Base-by-base conservation (phyloP, 129 eudicot species). In the Gnaphalium uliginosum region DNA sequence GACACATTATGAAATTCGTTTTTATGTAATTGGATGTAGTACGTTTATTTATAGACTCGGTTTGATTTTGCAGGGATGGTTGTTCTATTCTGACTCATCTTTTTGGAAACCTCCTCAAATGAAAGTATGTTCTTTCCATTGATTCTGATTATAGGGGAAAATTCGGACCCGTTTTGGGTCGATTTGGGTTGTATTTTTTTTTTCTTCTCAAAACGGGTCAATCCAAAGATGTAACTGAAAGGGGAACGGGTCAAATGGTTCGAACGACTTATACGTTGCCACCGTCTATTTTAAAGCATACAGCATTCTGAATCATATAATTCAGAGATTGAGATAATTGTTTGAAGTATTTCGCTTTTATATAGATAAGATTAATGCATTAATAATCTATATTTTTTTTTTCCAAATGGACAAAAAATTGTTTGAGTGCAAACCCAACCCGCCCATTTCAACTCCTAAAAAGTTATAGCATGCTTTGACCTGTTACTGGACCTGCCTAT, bases 51-150 rank as follows among this genome's bases (percentile, higher is more conserved):
- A 41, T 41, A 41, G 65, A 14, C 15, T 17, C 32, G 64, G 25
- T 46, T 71, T 79, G 50, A 58, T 66, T 68, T 8, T 86, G 61
- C 90, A 95, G 96, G 99, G 99, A 19, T 91, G 99, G 99, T 79
- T 95, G 51, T 95, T 95, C 78, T 95, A 89, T 72, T 87, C 99
- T 10, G 94, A 89, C 74, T 91, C 99, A 1, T 74, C 91, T 11
- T 95, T 87, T 80, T 95, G 99, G 99, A 85, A 95, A 67, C 99
- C 97, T 26, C 94, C 97, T 61, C 97, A 95, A 83, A 95, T 91
- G 97, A 81, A 95, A 91, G 99, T 91, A 87, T 26, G 85, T 65
- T 62, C 11, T 69, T 22, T 61, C 29, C 33, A 23, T 25, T 32
- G 24, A 25, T 69, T 29, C 30, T 21, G 22, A 9, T n/a, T 24